Percentiles rank a stretch among this genome's conserved stretches.
These are phyloP conservation scores for Ballota nigra DNA, from an alignment of 257 asterid species.

Conservation along the genomic window DNA sequence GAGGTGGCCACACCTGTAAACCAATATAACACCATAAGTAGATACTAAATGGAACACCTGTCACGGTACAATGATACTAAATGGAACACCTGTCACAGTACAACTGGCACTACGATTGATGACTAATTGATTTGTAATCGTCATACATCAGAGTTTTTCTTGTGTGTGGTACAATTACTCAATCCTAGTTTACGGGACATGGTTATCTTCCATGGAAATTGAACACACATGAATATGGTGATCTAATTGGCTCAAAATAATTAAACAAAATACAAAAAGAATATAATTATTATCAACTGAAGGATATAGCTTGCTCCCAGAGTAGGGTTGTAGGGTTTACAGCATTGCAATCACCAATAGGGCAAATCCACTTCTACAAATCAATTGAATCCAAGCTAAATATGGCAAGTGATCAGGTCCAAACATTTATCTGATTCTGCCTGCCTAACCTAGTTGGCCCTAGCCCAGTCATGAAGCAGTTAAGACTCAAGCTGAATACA, in stretches of 20 bases:
- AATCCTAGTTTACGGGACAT: neutral
- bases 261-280: neutral
- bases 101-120: neutral
- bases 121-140: neutral
- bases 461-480: too few species aligned
- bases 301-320: neutral
- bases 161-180: neutral
- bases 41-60: neutral
- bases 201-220: conserved; percentile 6
- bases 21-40: neutral
- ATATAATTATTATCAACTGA: neutral
- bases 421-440: neutral
- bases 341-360: neutral
- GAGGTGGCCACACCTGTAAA: conserved; percentile 91
- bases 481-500: too few species aligned
- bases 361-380: neutral
- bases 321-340: neutral
- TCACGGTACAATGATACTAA: neutral
- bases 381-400: neutral
- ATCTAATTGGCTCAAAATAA: neutral
- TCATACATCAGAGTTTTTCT: neutral
- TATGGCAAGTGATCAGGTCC: neutral
- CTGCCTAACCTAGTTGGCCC: too few species aligned
- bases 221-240: neutral
- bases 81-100: neutral